Conservation (phyloP, 2,329 filamentous ascomycete genomes). For the Hirsutella minnesotensis region DNA sequence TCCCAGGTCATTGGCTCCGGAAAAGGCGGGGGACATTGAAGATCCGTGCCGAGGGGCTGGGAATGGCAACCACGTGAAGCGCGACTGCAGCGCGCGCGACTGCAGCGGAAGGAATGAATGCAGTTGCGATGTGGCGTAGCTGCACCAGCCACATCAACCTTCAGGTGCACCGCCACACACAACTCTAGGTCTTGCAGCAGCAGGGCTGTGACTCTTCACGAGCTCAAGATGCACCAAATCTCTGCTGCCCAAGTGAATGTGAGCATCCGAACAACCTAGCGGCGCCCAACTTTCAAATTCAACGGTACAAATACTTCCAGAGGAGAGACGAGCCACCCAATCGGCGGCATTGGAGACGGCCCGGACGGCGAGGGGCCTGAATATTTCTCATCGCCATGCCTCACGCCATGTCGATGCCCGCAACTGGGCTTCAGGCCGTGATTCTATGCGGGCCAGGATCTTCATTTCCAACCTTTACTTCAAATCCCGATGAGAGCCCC, state of each 20-base stretch:
- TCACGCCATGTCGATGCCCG: conserved; percentile 61
- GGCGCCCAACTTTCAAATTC: not conserved
- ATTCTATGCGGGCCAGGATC: conserved; percentile 76
- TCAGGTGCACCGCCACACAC: too few species aligned
- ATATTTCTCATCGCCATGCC: conserved; percentile 41
- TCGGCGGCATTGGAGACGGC: too few species aligned
- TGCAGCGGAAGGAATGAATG: too few species aligned
- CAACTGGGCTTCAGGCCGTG: conserved; percentile 69
- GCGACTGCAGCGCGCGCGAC: not conserved
- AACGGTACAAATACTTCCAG: too few species aligned
- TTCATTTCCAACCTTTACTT: conserved; percentile 72
- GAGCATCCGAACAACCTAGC: too few species aligned
- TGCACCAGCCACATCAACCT: too few species aligned
- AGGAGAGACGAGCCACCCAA: too few species aligned
- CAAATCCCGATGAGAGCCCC: conserved; percentile 66
- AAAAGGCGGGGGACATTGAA: conserved; percentile 3
- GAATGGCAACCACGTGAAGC: not conserved
- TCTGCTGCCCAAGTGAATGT: too few species aligned
- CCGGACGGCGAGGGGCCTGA: too few species aligned
- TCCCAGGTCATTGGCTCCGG: not conserved
- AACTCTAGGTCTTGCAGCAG: not conserved
- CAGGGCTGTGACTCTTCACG: conserved; percentile 4
- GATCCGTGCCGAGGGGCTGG: conserved; percentile 6
- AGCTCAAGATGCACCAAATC: not conserved
- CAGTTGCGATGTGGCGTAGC: too few species aligned